phyloP scores from a whole-genome alignment of 1,284 basidiomycete genomes.

The Anthracocystis walkeri region DNA sequence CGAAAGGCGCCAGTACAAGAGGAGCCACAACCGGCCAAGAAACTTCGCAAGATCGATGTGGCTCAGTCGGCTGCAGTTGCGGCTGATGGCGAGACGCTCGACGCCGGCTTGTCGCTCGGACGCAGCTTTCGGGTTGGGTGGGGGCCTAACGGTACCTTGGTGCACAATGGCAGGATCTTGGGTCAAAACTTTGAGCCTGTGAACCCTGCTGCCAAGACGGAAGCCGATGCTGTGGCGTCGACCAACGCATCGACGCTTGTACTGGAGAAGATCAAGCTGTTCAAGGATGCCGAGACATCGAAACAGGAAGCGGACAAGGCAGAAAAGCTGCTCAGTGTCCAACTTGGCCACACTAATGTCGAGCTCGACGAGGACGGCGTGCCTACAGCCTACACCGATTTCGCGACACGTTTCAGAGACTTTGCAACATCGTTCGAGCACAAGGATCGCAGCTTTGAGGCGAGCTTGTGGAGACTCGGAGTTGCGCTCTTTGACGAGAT shows the following conservation, averaged over 20 bases:
- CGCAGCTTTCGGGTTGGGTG: slow-evolving; percentile 91
- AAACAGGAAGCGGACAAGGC: slow-evolving; percentile 47
- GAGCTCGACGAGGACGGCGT: slow-evolving; percentile 71
- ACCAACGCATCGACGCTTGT: slow-evolving; percentile 34
- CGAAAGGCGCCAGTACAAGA: slow-evolving; percentile 17
- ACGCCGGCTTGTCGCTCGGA: slow-evolving; percentile 86
- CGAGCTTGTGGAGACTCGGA: slow-evolving; percentile 86
- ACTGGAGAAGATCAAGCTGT: slow-evolving; percentile 53
- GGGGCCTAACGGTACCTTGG: slow-evolving; percentile 83
- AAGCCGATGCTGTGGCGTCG: slow-evolving; percentile 17
- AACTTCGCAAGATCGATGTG: slow-evolving; percentile 54
- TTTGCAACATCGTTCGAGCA: slow-evolving; percentile 81
- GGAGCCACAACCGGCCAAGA: slow-evolving; percentile 48
- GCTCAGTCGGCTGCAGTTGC: slow-evolving; percentile 75
- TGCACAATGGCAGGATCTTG: slow-evolving; percentile 76
- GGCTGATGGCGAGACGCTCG: slow-evolving; percentile 78
- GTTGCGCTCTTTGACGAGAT: slow-evolving; percentile 88
- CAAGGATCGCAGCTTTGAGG: slow-evolving; percentile 75
- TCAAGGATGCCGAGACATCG: slow-evolving; percentile 43
- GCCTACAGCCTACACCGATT: slow-evolving; percentile 73
- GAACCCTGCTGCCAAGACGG: slow-evolving; percentile 12
- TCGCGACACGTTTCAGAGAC: slow-evolving; percentile 79
- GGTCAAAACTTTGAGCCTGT: slow-evolving; percentile 7
- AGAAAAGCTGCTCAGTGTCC: slow-evolving; percentile 81
- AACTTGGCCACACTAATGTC: slow-evolving; percentile 82